Evolutionary conservation across 805 yeast genomes (phyloP), one percentile per base, ranked within the genome.

Genomic region (Komagataella mondaviorum): DNA sequence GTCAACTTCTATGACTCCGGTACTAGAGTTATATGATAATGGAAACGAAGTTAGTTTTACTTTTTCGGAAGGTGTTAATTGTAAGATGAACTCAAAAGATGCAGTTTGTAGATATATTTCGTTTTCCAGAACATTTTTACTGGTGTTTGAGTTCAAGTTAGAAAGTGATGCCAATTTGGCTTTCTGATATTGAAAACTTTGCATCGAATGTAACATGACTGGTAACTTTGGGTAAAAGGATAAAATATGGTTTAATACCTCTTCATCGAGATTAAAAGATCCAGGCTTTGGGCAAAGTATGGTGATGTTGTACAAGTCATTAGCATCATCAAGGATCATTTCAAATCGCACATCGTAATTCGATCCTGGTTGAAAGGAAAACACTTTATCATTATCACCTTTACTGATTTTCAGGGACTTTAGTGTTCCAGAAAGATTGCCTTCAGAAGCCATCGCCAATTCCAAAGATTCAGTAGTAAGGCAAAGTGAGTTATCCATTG

Each of bases 301-400:
- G 0, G 80, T 74, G 17, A 69, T 60, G 45, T 72, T 54, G 2
- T 48, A n/a, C 1, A 49, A 48, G 8, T 55, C 60, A 12, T 60
- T 57, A 8, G 10, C 39, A 30, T 30, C 39, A 6, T 30, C 39
- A 6, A 60, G 53, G 48, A 71, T 69, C 20, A 71, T 52, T 58
- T 81, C 85, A 59, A 81, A 77, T 39, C 82, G 59, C 2, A 81
- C 48, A 55, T 81, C 87, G 6, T 76, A 30, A 30, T 30, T 30
- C 6, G 39, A 30, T 10, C 39, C 39, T 30, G 39, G 14, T 10
- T 30, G 39, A 3, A 30, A 30, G 39, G 39, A 30, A 6, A 30
- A 30, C 39, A 30, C 39, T 30, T 30, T 14, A 8, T 10, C 14
- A 8, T 12, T 30, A 10, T 30, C 39, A 8, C 5, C 10, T 14